Evolutionary conservation across 805 yeast species (phyloP).

Genomic region (Kodamaea kaohsiungensis): DNA sequence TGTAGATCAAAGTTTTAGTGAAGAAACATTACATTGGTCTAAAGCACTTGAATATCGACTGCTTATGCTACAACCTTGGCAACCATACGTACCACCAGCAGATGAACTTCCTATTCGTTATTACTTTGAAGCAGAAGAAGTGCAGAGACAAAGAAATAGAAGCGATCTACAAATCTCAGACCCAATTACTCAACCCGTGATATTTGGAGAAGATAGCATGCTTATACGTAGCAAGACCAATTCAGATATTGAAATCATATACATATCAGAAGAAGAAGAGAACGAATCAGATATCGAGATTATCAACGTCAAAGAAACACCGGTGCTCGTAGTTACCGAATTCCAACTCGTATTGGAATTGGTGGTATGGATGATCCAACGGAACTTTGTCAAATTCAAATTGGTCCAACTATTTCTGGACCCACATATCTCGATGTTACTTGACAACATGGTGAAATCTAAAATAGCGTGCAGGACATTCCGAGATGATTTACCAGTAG

Average conservation of each 20-base stretch:
- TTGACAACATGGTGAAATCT: conserved; percentile 15
- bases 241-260: not conserved
- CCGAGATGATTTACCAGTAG: not conserved
- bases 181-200: not conserved
- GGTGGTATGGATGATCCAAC: conserved; percentile 20
- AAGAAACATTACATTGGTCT: conserved; percentile 33
- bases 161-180: not conserved
- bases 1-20: conserved; percentile 14
- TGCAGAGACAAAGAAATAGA: not conserved
- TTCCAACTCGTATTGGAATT: conserved; percentile 24
- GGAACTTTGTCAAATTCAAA: conserved; percentile 17
- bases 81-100: conserved; percentile 13
- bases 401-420: conserved; percentile 24
- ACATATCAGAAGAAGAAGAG: not conserved
- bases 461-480: conserved; percentile 3
- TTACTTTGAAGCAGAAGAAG: conserved; percentile 1
- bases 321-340: conserved; percentile 21
- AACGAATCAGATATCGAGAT: conserved; percentile 12
- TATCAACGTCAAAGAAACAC: conserved; percentile 14
- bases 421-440: conserved; percentile 14
- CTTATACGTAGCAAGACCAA: not conserved
- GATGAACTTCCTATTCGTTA: conserved; percentile 1
- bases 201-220: conserved; percentile 3
- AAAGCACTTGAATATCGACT: conserved; percentile 21
- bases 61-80: conserved; percentile 29